Conservation (phyloP, 139 green algal genomes). For the Chlamydomonas schloesseri region DNA sequence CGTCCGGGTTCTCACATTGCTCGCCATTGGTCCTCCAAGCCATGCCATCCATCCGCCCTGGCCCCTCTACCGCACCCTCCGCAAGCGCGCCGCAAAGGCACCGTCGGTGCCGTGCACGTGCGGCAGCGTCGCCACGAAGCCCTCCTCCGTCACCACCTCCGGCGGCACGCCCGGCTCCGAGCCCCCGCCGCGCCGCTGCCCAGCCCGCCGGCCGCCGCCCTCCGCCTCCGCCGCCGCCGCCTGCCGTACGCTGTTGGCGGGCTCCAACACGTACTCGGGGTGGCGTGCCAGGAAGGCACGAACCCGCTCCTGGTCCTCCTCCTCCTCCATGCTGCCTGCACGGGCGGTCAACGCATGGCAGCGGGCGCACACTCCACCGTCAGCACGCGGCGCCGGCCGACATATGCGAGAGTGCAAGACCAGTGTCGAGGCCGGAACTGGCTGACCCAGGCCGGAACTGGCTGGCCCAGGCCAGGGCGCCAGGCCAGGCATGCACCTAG, state of each 20-base stretch:
- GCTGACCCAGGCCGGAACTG: no score
- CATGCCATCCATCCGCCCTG: no score
- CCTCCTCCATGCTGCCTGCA: slow-evolving; percentile 52
- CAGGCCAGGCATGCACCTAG: no score
- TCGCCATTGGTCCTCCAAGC: no score
- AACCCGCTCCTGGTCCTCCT: slow-evolving; percentile 51
- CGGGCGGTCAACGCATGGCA: no score
- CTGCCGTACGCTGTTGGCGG: no score
- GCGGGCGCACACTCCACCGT: no score
- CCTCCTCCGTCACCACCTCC: slow-evolving; percentile 61
- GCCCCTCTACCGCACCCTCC: neutral
- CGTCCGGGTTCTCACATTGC: no score
- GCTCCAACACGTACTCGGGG: slow-evolving; percentile 41
- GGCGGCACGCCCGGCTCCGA: neutral
- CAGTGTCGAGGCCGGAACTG: no score
- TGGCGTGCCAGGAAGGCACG: slow-evolving; percentile 41
- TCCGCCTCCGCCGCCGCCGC: neutral
- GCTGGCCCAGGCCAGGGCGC: no score
- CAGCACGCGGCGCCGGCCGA: no score
- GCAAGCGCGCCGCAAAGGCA: slow-evolving; percentile 86
- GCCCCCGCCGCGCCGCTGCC: neutral
- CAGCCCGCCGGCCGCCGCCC: neutral
- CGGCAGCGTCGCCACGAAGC: slow-evolving; percentile 79
- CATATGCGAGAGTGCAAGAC: no score
- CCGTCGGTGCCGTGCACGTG: slow-evolving; percentile 88